Evolutionary conservation across 2,329 filamentous ascomycete genomes (phyloP), one percentile per base, ranked within the genome.

Genomic region (Penicillium sp.): DNA sequence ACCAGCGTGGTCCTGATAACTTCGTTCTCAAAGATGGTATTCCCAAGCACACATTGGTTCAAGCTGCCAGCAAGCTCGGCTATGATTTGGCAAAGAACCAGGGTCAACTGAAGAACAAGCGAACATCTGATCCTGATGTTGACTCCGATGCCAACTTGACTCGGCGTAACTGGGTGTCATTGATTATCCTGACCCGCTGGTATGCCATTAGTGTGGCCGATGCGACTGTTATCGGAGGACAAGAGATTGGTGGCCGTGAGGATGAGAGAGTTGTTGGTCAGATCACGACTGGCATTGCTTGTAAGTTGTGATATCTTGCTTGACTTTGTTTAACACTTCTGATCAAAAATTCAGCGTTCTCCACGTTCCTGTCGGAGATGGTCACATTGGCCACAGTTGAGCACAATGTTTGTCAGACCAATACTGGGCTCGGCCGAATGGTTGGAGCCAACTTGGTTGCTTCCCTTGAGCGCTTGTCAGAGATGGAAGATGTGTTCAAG

Each of bases 111-210:
- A 75, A 72, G 56, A 70, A 61, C 50, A 73, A 75, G 47, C 67
- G 69, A 13, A 52, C 67, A 7, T 66, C 72, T 4, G 69, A 75
- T 49, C 66, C 69, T 13, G 75, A 77, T 49, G 50, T 70, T 19
- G 76, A 78, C 58, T 77, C 75, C 6, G 74, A 78, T 57, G 69
- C 69, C 26, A 76, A 77, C 39, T 63, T 78, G 33, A 71, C 70
- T 23, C 68, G 76, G 25, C 74, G 75, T 23, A 72, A 68, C 54
- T 78, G 75, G 73, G 73, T 76, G 4, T 72, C 73, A 2, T 60
- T 77, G 53, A 68, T 69, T 35, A 74, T 78, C 35, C 56, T 78
- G 43, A 67, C 70, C 7, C 75, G 76, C 39, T 78, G 75, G 75
- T 75, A 78, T 59, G 69, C 73, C 21, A 69, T 77, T 31, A 76